Base-by-base conservation (phyloP, 345 rosid species). In the Geranium brycei region DNA sequence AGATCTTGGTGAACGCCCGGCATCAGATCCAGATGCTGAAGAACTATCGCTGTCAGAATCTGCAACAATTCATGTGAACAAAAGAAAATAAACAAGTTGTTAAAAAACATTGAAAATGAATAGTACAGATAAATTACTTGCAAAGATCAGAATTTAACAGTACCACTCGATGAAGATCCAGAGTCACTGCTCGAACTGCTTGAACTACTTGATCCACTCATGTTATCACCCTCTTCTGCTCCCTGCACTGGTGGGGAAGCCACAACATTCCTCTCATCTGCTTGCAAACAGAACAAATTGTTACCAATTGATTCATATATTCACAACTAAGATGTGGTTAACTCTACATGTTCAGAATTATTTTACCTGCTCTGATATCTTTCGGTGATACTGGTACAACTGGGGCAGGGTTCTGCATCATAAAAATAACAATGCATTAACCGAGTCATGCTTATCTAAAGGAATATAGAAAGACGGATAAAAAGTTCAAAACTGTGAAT, bases 91-190 rank as follows among this genome's bases (percentile, higher is more conserved):
- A 66, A 58, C 17, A 15, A 35, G 40, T 12, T 66, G 17, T 31
- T 11, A n/a, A 13, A 17, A 15, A 65, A n/a, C n/a, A n/a, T 15
- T 15, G 41, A 17, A 23, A 19, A 53, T 57, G 31, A 0, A 53
- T 19, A 19, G 1, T 38, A 4, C 40, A 14, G 19, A 35, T 7
- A 38, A 40, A 55, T 35, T 35, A 35, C 41, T 57, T 19, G 18
- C 30, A 14, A 70, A 63, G 51, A 17, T 3, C 62, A 59, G 65
- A 35, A 30, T 53, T 3, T 38, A 28, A 60, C 30, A 19, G 64
- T 93, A 93, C 99, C 99, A 76, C 97, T 93, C 62, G 95, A 81
- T 64, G 97, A 90, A 76, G 99, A 93, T 69, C 92, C 96, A 65
- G 97, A 90, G 73, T 83, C 91, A 80, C 99, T 90, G 77, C 92